phyloP scores from a whole-genome alignment of 2,329 filamentous ascomycete genomes.

The Fusarium proliferatum region DNA sequence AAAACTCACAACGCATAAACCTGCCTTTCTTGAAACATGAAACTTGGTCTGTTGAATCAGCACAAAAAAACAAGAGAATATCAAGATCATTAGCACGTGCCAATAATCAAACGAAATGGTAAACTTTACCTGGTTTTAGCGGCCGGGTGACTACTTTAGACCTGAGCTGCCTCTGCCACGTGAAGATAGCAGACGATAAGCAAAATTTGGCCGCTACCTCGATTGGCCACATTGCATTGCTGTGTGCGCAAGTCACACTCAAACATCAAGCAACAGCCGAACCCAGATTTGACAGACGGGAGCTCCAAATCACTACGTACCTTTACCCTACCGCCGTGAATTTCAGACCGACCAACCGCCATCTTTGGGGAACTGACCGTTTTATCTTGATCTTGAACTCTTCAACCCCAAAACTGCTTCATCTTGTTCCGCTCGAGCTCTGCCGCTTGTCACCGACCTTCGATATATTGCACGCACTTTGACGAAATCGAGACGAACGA shows the following conservation, averaged over 20 bases:
- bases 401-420: constrained; percentile 4
- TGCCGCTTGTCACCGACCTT: constrained; percentile 29
- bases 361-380: constrained; percentile 23
- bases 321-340: constrained; percentile 13
- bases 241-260: constrained; percentile 39
- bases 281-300: not conserved
- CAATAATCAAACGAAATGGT: constrained; percentile 27
- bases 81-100: constrained; percentile 27
- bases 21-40: constrained; percentile 9
- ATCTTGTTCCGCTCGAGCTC: constrained; percentile 9
- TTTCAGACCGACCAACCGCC: constrained; percentile 19
- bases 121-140: constrained; percentile 26
- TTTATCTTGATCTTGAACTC: constrained; percentile 11
- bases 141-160: not conserved
- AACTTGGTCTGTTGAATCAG: constrained; percentile 15
- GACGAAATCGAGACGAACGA: constrained; percentile 29
- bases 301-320: constrained; percentile 29
- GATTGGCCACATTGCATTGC: constrained; percentile 46
- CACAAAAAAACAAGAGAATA: not conserved
- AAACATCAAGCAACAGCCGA: constrained; percentile 36
- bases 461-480: constrained; percentile 28
- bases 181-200: constrained; percentile 46
- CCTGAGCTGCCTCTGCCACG: constrained; percentile 26
- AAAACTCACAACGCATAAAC: constrained; percentile 16
- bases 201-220: constrained; percentile 43